Evolutionary conservation across 1,284 basidiomycete genomes (phyloP).

Genomic region (Pholiota adiposa): DNA sequence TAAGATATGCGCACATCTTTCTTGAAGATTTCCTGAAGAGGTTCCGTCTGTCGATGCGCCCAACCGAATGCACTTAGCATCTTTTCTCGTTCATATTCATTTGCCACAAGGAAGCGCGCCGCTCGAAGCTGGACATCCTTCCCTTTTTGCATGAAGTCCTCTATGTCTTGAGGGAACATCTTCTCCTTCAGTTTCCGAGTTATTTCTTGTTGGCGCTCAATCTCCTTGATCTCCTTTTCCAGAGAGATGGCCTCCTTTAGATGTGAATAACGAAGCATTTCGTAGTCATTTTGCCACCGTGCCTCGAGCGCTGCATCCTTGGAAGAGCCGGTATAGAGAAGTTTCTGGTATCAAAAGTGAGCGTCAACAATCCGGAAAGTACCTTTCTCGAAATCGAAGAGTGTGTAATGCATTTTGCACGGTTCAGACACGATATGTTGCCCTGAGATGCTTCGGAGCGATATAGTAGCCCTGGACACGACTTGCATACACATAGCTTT

Average conservation of each 20-base stretch:
- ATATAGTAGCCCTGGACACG: too few relatives aligned
- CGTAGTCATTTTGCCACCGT: slow-evolving; percentile 40
- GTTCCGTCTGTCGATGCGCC: slow-evolving; percentile 50
- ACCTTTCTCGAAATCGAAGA: not conserved
- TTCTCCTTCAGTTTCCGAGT: slow-evolving; percentile 41
- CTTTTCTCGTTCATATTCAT: slow-evolving; percentile 44
- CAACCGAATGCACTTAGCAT: slow-evolving; percentile 56
- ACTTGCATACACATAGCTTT: not conserved
- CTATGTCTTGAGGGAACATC: slow-evolving; percentile 52
- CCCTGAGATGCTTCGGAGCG: not conserved
- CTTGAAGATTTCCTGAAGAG: slow-evolving; percentile 43
- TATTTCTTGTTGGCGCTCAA: slow-evolving; percentile 36
- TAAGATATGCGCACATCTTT: slow-evolving; percentile 36
- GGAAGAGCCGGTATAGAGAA: slow-evolving; percentile 5
- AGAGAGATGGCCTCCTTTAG: slow-evolving; percentile 41
- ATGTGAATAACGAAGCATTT: slow-evolving; percentile 47
- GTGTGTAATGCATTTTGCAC: not conserved
- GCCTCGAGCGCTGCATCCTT: slow-evolving; percentile 12
- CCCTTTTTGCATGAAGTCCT: slow-evolving; percentile 48
- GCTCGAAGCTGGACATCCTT: slow-evolving; percentile 54
- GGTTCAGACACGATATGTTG: not conserved
- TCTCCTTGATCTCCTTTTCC: slow-evolving; percentile 27
- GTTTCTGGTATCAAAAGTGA: not conserved
- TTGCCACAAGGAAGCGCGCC: slow-evolving; percentile 51
- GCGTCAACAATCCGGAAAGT: not conserved